These are phyloP conservation scores for Cardamine chenopodiifolia DNA, from an alignment of 345 rosid species.

Conservation along the genomic window DNA sequence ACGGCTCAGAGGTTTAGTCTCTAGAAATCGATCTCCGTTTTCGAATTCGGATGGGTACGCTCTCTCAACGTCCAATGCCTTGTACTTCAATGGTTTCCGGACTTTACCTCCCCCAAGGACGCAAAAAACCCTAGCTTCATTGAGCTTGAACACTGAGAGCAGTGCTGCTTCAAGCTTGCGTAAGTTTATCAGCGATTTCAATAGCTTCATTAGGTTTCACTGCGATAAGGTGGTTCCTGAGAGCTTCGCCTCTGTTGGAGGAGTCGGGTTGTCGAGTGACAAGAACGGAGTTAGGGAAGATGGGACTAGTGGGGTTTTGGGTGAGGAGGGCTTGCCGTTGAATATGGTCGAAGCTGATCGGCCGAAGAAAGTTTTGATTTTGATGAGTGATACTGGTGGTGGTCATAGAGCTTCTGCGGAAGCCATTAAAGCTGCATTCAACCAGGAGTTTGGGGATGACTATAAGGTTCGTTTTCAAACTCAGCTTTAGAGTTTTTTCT, in stretches of 20 bases:
- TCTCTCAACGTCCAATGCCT: slow-evolving; percentile 53
- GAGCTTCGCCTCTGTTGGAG: slow-evolving; percentile 72
- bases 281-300: slow-evolving; percentile 54
- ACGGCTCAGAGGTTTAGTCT: slow-evolving; percentile 56
- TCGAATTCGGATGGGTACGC: slow-evolving; percentile 54
- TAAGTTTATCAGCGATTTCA: slow-evolving; percentile 63
- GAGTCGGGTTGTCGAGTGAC: slow-evolving; percentile 55
- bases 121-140: slow-evolving; percentile 53
- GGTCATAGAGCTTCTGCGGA: slow-evolving; percentile 99
- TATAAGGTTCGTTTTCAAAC: slow-evolving; percentile 90
- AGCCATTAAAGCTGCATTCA: slow-evolving; percentile 86
- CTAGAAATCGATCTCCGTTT: slow-evolving; percentile 44
- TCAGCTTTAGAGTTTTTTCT: slow-evolving; percentile 3
- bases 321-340: slow-evolving; percentile 62
- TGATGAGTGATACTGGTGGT: slow-evolving; percentile 99
- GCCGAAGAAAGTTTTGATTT: slow-evolving; percentile 83
- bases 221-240: slow-evolving; percentile 78
- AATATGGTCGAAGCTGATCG: slow-evolving; percentile 53
- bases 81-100: slow-evolving; percentile 52
- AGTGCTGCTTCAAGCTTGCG: slow-evolving; percentile 48
- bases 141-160: slow-evolving; percentile 54
- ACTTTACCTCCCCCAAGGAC: slow-evolving; percentile 35
- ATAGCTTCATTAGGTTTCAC: slow-evolving; percentile 64
- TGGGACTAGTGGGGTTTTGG: slow-evolving; percentile 51
- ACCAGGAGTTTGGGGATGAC: slow-evolving; percentile 85